phyloP scores from a whole-genome alignment of 257 asterid species.

The Solanum chaucha region DNA sequence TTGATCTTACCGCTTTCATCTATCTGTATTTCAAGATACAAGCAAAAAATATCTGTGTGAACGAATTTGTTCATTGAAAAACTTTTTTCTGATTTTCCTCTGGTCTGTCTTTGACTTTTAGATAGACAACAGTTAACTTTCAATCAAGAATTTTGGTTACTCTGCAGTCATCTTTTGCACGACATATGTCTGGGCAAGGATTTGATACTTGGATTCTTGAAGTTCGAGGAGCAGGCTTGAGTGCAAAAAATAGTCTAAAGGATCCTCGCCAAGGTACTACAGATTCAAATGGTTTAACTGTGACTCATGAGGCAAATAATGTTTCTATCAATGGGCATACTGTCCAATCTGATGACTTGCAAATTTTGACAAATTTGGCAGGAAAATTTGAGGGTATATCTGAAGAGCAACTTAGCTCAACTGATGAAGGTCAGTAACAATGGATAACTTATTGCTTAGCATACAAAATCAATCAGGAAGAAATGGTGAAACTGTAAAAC shows the following conservation, averaged over 20 bases:
- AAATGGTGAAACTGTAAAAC: background rate
- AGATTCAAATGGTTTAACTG: background rate
- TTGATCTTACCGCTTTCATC: background rate
- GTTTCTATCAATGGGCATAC: background rate
- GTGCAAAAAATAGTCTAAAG: slow-evolving; percentile 24
- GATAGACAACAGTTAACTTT: background rate
- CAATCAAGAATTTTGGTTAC: background rate
- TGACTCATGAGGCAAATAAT: background rate
- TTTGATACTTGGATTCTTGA: slow-evolving; percentile 98
- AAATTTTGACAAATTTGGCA: background rate
- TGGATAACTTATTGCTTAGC: background rate
- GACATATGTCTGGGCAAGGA: slow-evolving; percentile 94
- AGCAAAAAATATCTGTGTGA: background rate
- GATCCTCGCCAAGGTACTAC: background rate
- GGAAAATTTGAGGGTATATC: background rate
- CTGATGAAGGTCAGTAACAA: background rate
- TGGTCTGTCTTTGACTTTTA: background rate
- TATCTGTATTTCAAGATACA: background rate
- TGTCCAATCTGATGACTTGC: background rate
- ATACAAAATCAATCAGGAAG: background rate
- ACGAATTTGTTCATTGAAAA: background rate
- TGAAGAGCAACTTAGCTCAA: background rate
- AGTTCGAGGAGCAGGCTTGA: slow-evolving; percentile 97
- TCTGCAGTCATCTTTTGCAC: slow-evolving; percentile 95
- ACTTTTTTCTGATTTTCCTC: background rate